Base-by-base conservation (phyloP, 352 stramenopile species). In the Pythium aristosporum region DNA sequence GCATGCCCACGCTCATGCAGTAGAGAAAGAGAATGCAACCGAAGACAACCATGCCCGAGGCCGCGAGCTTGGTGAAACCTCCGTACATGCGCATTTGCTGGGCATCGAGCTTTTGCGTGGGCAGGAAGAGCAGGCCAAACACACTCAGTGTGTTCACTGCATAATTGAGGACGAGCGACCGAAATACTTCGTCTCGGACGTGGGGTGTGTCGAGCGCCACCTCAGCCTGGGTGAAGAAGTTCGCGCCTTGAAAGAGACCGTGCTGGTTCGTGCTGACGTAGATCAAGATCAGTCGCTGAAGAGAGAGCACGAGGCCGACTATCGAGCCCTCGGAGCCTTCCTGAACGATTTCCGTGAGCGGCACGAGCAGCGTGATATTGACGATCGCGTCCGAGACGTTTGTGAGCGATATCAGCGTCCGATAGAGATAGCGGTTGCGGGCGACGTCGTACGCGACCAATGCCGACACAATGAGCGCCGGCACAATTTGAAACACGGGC, bases 1-100 rank as follows among this genome's bases (percentile, higher is more conserved):
- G 69, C 53, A 85, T 56, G 65, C 83, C 85, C 53, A 84, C 57
- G 8, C 44, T 50, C 69, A 82, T 76, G 18, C 72, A 73, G 63
- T 89, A 87, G 13, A 73, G 56, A 48, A 89, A 85, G 42, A 88
- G 77, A 36, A 86, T 47, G 30, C 80, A 42, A 42, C 79, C 84
- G 54, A 89, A 85, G 16, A 85, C 15, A 63, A 76, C 78, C 52
- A 90, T 80, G 20, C 71, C 70, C 47, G 73, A 65, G 51, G 71
- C 77, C 6, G 81, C 81, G 30, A 78, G 28, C 51, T 69, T 68
- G 53, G 51, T 73, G 42, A 73, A 76, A 36, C 65, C 69, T 21
- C 69, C 65, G 50, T 73, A 73, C 49, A 70, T 68, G 49, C 69
- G 65, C 8, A 67, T 63, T 37, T 76, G 69, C 55, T 76, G 69